phyloP scores from a whole-genome alignment of 148 eudicot species.

The Arbutus unedo region DNA sequence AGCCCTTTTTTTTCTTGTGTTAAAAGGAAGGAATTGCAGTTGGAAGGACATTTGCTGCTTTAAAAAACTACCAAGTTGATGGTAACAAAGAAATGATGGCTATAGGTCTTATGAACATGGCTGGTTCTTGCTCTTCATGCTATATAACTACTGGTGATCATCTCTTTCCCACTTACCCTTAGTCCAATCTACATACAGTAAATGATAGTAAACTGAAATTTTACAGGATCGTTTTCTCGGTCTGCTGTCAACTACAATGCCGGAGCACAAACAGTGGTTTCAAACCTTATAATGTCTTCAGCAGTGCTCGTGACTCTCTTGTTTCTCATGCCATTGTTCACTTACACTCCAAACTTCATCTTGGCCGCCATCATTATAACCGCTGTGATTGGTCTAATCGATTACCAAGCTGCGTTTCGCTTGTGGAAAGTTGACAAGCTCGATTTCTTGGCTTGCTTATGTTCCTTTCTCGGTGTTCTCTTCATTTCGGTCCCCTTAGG shows the following conservation, averaged over 20 bases:
- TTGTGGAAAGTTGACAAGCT: conserved; percentile 87
- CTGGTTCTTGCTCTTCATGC: conserved; percentile 93
- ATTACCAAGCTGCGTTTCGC: conserved; percentile 55
- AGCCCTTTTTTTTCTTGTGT: conserved; percentile 11
- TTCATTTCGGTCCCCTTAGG: conserved; percentile 86
- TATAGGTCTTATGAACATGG: conserved; percentile 93
- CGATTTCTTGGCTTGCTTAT: conserved; percentile 68
- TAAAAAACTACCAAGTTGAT: conserved; percentile 90
- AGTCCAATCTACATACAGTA: background rate
- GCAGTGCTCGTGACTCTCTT: conserved; percentile 69
- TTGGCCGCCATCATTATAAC: conserved; percentile 78
- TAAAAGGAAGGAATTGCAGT: conserved; percentile 94
- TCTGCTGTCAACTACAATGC: conserved; percentile 95
- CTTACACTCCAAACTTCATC: conserved; percentile 73
- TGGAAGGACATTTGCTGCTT: conserved; percentile 89
- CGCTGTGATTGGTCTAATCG: conserved; percentile 83
- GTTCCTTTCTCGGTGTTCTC: conserved; percentile 86
- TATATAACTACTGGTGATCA: conserved; percentile 77
- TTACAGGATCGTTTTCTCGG: conserved; percentile 86
- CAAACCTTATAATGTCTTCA: conserved; percentile 83
- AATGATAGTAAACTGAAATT: background rate
- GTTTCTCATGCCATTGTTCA: conserved; percentile 77
- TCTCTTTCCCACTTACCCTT: background rate
- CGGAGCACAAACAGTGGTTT: conserved; percentile 78
- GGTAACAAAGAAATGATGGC: conserved; percentile 99